These are phyloP conservation scores for Ampelocalamus luodianensis DNA, from an alignment of 176 grass and related monocot genomes.

Conservation along the genomic window DNA sequence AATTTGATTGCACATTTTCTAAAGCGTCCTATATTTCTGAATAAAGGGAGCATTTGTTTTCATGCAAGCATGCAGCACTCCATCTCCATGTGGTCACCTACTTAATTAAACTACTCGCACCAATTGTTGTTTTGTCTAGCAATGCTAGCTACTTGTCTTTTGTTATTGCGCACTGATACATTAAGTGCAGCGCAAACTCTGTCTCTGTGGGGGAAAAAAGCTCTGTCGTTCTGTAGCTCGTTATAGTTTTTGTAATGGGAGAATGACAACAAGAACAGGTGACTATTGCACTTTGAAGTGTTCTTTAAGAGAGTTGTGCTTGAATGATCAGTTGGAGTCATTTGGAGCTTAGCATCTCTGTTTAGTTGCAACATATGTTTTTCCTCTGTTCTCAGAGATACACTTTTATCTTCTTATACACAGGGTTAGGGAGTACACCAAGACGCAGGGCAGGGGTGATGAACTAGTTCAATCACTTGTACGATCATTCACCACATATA, in stretches of 20 bases:
- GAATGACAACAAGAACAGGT: background rate
- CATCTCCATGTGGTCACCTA: background rate
- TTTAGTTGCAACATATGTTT: background rate
- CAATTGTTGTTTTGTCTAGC: background rate
- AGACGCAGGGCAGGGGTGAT: background rate
- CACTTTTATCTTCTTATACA: background rate
- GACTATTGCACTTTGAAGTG: background rate
- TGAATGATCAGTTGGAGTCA: background rate
- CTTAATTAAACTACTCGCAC: background rate
- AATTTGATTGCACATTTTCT: too few species aligned
- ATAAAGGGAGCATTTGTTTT: background rate
- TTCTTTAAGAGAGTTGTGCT: background rate
- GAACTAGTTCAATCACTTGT: background rate
- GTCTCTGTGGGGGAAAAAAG: background rate
- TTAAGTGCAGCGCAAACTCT: background rate
- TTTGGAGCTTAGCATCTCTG: background rate
- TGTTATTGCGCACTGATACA: background rate
- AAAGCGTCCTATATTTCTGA: too few species aligned
- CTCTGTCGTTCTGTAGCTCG: background rate
- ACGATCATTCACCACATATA: background rate
- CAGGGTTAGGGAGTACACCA: too few species aligned
- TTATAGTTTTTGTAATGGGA: background rate
- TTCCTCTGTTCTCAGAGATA: background rate
- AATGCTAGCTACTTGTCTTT: background rate
- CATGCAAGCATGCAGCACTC: background rate